Evolutionary conservation across 805 yeast genomes (phyloP).

Genomic region (Metschnikowia colocasiae): DNA sequence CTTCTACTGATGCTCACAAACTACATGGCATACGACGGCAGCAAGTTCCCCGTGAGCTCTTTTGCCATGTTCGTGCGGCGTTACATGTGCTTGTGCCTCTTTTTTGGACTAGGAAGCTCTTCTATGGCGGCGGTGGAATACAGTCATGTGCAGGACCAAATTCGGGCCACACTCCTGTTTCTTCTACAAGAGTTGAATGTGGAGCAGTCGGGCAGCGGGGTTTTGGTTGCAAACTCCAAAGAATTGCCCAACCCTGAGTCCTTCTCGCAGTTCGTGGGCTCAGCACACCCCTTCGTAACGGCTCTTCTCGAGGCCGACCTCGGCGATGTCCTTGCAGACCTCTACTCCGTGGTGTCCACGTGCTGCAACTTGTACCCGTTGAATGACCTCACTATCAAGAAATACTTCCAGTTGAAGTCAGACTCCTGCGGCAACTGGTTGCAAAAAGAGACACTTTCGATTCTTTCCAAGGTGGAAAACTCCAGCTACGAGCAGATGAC

Average conservation of each 20-base stretch:
- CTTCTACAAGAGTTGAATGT: slow-evolving; percentile 3
- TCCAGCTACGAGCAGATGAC: slow-evolving; percentile 23
- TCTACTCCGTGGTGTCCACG: slow-evolving; percentile 18
- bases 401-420: slow-evolving; percentile 26
- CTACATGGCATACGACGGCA: slow-evolving; percentile 3
- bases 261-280: slow-evolving; percentile 18
- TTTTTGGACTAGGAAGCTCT: slow-evolving; percentile 14
- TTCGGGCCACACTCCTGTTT: slow-evolving; percentile 22
- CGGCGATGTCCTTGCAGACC: not conserved
- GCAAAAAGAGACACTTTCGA: slow-evolving; percentile 27
- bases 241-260: slow-evolving; percentile 2
- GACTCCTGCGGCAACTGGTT: slow-evolving; percentile 10
- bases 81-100: slow-evolving; percentile 10
- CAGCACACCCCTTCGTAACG: slow-evolving; percentile 5
- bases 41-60: not conserved
- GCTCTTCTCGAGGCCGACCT: not conserved
- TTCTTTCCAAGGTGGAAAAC: slow-evolving; percentile 23
- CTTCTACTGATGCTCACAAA: slow-evolving; percentile 6
- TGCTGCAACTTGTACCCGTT: slow-evolving; percentile 35
- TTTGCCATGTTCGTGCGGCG: slow-evolving; percentile 5
- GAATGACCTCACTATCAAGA: slow-evolving; percentile 31
- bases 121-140: slow-evolving; percentile 25
- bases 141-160: slow-evolving; percentile 27
- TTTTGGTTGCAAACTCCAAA: not conserved
- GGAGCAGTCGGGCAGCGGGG: not conserved